Conservation (phyloP, 2,329 filamentous ascomycete species). For the Boeremia exigua region DNA sequence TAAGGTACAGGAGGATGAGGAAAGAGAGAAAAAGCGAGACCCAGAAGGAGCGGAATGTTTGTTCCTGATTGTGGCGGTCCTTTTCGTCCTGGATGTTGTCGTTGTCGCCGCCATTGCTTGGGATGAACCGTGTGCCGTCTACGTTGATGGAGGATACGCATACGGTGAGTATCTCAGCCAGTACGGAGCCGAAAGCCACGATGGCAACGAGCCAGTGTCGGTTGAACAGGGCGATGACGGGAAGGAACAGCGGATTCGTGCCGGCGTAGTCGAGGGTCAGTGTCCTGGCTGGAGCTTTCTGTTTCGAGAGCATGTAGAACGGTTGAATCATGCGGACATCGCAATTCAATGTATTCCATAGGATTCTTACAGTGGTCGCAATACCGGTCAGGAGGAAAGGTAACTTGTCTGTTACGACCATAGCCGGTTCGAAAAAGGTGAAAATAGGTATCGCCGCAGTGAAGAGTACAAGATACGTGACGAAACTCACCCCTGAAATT, state of each 20-base stretch:
- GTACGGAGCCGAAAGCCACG: constrained; percentile 72
- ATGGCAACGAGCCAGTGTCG: constrained; percentile 69
- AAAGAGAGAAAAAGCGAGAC: constrained; percentile 67
- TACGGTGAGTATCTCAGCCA: constrained; percentile 76
- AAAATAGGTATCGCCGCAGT: constrained; percentile 65
- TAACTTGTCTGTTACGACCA: constrained; percentile 64
- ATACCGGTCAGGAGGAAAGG: constrained; percentile 71
- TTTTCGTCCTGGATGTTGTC: constrained; percentile 13
- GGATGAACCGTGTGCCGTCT: constrained; percentile 66
- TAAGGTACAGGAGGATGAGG: constrained; percentile 71
- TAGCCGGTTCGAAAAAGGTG: constrained; percentile 63
- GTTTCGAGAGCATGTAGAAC: constrained; percentile 71
- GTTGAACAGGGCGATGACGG: constrained; percentile 67
- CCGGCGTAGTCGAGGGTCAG: constrained; percentile 76
- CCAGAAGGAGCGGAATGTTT: constrained; percentile 67
- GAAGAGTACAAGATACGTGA: constrained; percentile 64
- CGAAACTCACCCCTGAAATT: constrained; percentile 65
- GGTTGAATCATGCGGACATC: constrained; percentile 76
- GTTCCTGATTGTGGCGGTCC: constrained; percentile 45
- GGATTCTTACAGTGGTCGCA: constrained; percentile 70
- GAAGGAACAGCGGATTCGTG: constrained; percentile 71
- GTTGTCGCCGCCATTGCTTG: constrained; percentile 31
- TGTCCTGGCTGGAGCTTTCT: constrained; percentile 69
- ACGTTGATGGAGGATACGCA: constrained; percentile 71
- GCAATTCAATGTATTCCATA: constrained; percentile 72